Conservation (phyloP, 169 alveolate species). For the Eimeria sp. region DNA sequence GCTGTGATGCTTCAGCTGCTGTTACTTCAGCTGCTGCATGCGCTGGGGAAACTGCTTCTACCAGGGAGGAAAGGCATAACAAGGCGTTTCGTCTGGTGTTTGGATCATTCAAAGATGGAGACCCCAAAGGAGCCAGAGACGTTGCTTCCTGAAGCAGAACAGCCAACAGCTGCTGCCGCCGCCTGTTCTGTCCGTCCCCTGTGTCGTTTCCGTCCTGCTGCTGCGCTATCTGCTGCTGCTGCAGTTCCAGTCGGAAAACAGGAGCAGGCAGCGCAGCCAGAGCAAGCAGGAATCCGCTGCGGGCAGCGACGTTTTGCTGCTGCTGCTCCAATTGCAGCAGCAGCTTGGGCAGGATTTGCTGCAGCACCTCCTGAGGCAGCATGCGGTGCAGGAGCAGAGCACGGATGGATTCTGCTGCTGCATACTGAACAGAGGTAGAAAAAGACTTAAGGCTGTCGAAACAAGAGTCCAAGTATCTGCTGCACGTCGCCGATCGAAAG, state of each 20-base stretch:
- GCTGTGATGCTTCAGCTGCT: no score
- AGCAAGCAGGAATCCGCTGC: slow-evolving; percentile 78
- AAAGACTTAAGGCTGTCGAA: slow-evolving; percentile 82
- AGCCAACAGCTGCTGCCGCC: no score
- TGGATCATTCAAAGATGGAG: slow-evolving; percentile 50
- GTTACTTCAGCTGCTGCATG: no score
- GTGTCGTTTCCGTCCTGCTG: neutral
- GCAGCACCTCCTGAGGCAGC: neutral
- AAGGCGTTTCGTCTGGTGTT: slow-evolving; percentile 69
- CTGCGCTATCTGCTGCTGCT: slow-evolving; percentile 41
- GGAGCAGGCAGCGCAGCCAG: slow-evolving; percentile 79
- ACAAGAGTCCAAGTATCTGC: slow-evolving; percentile 82
- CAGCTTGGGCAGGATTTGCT: slow-evolving; percentile 48
- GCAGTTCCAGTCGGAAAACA: slow-evolving; percentile 63
- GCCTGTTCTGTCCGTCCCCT: neutral
- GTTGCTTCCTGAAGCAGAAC: slow-evolving; percentile 53
- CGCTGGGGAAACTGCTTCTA: neutral
- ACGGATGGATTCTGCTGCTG: slow-evolving; percentile 84
- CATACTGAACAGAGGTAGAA: slow-evolving; percentile 82
- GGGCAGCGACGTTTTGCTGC: slow-evolving; percentile 75
- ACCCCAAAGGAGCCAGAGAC: slow-evolving; percentile 44
- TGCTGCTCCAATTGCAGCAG: slow-evolving; percentile 18
- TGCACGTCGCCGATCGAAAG: slow-evolving; percentile 83
- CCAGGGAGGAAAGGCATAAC: slow-evolving; percentile 29
- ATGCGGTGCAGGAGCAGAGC: slow-evolving; percentile 81